Base-by-base conservation (phyloP, 768 basidiomycete genomes). In the Panaeolus cyanescens region DNA sequence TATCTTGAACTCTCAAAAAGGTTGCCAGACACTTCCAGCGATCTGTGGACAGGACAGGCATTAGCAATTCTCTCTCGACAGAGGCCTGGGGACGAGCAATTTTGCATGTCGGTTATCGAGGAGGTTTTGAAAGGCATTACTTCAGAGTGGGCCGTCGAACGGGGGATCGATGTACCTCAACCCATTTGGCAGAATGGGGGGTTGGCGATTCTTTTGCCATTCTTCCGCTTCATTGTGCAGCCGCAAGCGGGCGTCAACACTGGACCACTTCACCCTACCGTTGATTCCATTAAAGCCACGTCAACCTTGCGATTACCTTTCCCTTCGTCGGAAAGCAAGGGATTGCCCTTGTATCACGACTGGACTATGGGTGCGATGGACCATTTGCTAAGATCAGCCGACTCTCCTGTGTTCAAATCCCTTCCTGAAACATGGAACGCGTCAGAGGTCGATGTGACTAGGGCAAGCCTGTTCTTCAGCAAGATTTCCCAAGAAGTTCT, bases 321-420 rank as follows among this genome's bases (percentile, higher is more conserved):
- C 13, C 67, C 67, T 4, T 62, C 62, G 3, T 58, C 63, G 10
- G 60, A 66, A 10, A 71, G 68, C 7, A 71, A 75, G 54, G 82
- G 79, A 0, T 79, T 86, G 54, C 86, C 84, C 28, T 75, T 84
- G 19, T 58, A 75, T 1, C 74, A 74, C 7, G 89, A 92, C 69
- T 96, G 94, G 91, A 70, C 83, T 5, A 78, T 90, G 40, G 72
- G 79, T 0, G 86, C 94, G 0, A 70, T 97, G 4, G 84, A 93
- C 65, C 89, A 95, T 65, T 83, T 98, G 7, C 77, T 98, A 8
- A 87, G 87, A 9, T 96, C 95, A 0, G 88, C 87, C 0, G 78
- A 75, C 22, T 85, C 88, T 0, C 84, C 82, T 0, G 89, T 93
- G 0, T 91, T 96, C 75, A 80, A 83, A 33, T 66, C 79, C 20